phyloP scores from a whole-genome alignment of 768 basidiomycete genomes.

The Mycena kentingensis region DNA sequence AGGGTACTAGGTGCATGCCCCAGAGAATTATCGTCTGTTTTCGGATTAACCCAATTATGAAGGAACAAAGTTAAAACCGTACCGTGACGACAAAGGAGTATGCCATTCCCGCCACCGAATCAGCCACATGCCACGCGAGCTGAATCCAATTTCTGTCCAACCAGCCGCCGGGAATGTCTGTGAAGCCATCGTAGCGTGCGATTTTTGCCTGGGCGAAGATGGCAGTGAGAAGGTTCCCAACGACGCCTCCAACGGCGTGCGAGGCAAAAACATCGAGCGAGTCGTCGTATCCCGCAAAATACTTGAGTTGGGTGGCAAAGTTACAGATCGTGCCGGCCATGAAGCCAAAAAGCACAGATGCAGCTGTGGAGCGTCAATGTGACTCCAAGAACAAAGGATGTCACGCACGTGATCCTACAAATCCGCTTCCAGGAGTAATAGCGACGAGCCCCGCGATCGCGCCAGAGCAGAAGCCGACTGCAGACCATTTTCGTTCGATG shows the following conservation, averaged over 20 bases:
- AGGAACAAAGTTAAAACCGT: slow-evolving; percentile 27
- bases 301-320: slow-evolving; percentile 93
- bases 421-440: slow-evolving; percentile 85
- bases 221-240: slow-evolving; percentile 83
- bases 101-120: slow-evolving; percentile 62
- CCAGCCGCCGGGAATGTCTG: slow-evolving; percentile 80
- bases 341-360: slow-evolving; percentile 86
- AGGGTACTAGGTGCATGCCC: slow-evolving; percentile 87
- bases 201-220: slow-evolving; percentile 85
- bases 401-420: slow-evolving; percentile 69
- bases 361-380: slow-evolving; percentile 45
- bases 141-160: slow-evolving; percentile 79
- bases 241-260: slow-evolving; percentile 75
- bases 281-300: slow-evolving; percentile 74
- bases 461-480: slow-evolving; percentile 94
- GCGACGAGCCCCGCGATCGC: slow-evolving; percentile 89
- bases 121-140: slow-evolving; percentile 83
- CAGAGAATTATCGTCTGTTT: slow-evolving; percentile 75
- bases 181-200: slow-evolving; percentile 76
- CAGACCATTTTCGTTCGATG: slow-evolving; percentile 90
- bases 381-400: background rate
- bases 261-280: slow-evolving; percentile 89
- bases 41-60: background rate
- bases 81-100: slow-evolving; percentile 82
- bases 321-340: slow-evolving; percentile 86